These are phyloP conservation scores for Kluyveromyces wickerhamii DNA, from an alignment of 805 yeast genomes.

Conservation along the genomic window DNA sequence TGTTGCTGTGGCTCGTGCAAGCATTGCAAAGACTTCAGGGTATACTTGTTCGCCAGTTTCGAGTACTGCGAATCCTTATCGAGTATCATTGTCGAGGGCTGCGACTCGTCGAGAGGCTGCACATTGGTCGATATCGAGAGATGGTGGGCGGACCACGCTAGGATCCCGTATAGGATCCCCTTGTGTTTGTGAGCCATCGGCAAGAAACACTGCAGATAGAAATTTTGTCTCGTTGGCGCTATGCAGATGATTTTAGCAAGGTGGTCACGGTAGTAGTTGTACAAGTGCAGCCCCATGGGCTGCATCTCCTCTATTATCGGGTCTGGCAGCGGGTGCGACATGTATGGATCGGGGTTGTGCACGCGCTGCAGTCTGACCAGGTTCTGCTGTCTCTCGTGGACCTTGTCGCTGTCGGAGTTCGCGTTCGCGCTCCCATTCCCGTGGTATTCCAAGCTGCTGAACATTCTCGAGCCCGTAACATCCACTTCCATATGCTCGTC, in stretches of 20 bases:
- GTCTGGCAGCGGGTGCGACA: slow-evolving; percentile 17
- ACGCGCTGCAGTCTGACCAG: neutral
- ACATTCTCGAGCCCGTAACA: too few relatives aligned
- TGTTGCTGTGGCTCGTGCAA: slow-evolving; percentile 6
- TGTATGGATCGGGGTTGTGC: slow-evolving; percentile 7
- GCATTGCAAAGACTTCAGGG: slow-evolving; percentile 13
- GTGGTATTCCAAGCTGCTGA: too few relatives aligned
- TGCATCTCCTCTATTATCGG: slow-evolving; percentile 30
- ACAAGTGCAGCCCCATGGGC: slow-evolving; percentile 36
- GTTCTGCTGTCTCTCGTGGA: too few relatives aligned
- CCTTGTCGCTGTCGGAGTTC: too few relatives aligned
- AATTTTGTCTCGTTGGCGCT: slow-evolving; percentile 42
- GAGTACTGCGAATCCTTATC: slow-evolving; percentile 1
- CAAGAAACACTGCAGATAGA: slow-evolving; percentile 43
- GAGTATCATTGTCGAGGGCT: neutral
- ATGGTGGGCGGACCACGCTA: slow-evolving; percentile 48
- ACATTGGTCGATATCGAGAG: slow-evolving; percentile 12
- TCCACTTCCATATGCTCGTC: too few relatives aligned
- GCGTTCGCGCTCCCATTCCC: too few relatives aligned
- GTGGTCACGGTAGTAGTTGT: slow-evolving; percentile 43
- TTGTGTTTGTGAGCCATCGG: slow-evolving; percentile 44
- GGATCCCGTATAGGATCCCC: slow-evolving; percentile 42
- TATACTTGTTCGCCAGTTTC: slow-evolving; percentile 15
- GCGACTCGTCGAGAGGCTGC: neutral
- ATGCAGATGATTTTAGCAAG: slow-evolving; percentile 42